Conservation (phyloP, 225 moss, liverwort and hornwort species). For the Pseudisothecium myosuroides region DNA sequence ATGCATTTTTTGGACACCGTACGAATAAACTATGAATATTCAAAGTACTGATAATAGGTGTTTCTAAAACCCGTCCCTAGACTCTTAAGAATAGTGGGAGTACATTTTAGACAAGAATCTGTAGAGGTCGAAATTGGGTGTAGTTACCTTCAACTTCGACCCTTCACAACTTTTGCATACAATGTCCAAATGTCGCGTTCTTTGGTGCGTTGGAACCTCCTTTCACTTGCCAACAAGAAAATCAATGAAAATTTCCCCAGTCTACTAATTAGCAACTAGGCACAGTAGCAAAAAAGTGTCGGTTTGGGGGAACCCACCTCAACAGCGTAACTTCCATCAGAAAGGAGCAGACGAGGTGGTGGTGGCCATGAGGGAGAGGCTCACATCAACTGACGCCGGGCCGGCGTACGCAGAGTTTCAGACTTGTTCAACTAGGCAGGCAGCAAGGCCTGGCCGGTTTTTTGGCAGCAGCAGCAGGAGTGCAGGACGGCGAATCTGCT, state of each 20-base stretch:
- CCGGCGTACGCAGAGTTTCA: not conserved
- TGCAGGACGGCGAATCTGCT: not conserved
- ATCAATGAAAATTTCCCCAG: no score
- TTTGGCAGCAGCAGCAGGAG: not conserved
- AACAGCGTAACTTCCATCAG: not conserved
- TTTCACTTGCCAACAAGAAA: not conserved
- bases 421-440: constrained; percentile 3
- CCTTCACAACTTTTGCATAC: not conserved
- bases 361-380: not conserved
- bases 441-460: not conserved
- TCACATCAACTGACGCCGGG: not conserved
- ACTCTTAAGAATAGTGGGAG: no score
- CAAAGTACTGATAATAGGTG: no score
- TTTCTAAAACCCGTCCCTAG: no score
- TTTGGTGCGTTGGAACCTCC: not conserved
- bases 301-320: not conserved
- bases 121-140: no score
- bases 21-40: no score
- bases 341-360: not conserved
- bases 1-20: no score
- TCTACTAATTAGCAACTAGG: not conserved
- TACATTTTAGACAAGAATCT: no score
- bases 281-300: not conserved
- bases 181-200: accelerated
- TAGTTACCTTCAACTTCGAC: no score